Percentiles rank a stretch among this genome's conserved stretches.
Evolutionary conservation across 2,329 filamentous ascomycete species (phyloP).

Genomic region (Zymoseptoria ardabiliae): DNA sequence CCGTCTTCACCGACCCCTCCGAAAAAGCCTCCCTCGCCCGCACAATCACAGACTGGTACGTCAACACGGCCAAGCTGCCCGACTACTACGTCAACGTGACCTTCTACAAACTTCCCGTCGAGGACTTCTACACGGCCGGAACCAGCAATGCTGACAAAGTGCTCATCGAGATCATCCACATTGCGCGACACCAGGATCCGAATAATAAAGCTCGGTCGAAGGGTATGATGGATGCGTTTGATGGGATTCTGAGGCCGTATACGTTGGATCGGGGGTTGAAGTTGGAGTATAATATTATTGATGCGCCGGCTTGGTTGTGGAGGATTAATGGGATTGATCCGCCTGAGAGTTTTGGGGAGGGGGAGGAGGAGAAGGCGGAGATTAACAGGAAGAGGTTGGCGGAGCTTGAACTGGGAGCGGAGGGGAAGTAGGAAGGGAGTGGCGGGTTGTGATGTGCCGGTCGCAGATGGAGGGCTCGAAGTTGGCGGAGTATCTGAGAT

Average conservation of each 20-base stretch:
- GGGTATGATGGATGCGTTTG: background rate
- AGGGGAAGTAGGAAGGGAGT: background rate
- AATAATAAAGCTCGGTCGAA: background rate
- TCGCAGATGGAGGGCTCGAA: background rate
- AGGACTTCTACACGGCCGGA: background rate
- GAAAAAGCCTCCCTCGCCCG: background rate
- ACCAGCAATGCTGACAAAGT: background rate
- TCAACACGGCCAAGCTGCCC: background rate
- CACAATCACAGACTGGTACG: background rate
- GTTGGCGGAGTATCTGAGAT: background rate
- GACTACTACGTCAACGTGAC: constrained; percentile 1
- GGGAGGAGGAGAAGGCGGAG: background rate
- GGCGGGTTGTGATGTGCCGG: background rate
- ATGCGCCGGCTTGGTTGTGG: background rate
- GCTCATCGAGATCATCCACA: background rate
- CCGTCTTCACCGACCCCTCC: background rate
- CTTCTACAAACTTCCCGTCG: background rate
- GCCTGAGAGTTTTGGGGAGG: background rate
- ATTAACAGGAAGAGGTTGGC: background rate
- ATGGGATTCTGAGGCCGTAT: background rate
- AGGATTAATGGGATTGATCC: constrained; percentile 1
- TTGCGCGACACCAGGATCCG: background rate
- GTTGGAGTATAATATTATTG: background rate
- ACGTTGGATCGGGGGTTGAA: background rate
- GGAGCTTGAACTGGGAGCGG: background rate